These are phyloP conservation scores for Monotropa hypopitys DNA, from an alignment of 179 eudicot species.

Conservation along the genomic window DNA sequence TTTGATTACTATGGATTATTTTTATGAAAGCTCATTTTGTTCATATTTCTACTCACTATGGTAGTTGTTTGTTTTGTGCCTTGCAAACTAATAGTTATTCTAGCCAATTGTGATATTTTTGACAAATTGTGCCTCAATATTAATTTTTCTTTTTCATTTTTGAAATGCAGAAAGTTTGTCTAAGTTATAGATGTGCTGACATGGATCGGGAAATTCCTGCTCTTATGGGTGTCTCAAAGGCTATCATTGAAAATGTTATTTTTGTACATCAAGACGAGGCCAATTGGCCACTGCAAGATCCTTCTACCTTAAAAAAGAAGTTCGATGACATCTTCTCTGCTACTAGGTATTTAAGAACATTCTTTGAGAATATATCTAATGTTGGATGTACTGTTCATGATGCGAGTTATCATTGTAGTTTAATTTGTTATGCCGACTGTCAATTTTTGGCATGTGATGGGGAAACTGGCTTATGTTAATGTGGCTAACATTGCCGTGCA, in stretches of 20 bases:
- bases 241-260: constrained; percentile 89
- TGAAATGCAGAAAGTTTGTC: constrained; percentile 77
- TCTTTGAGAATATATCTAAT: constrained; percentile 2
- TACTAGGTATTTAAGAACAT: constrained; percentile 40
- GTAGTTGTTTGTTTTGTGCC: background rate
- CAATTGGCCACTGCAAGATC: constrained; percentile 96
- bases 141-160: background rate
- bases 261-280: constrained; percentile 99
- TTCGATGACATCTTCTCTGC: constrained; percentile 98
- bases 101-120: background rate
- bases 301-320: constrained; percentile 87
- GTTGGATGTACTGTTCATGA: background rate
- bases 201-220: constrained; percentile 99
- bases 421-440: background rate
- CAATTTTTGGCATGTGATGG: background rate
- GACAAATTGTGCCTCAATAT: background rate
- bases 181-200: constrained; percentile 98
- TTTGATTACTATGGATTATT: background rate
- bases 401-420: background rate
- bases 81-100: background rate
- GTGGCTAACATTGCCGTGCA: background rate
- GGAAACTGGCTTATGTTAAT: background rate
- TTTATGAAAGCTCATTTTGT: background rate
- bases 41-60: background rate
- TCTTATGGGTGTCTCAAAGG: constrained; percentile 96